Evolutionary conservation across 2,329 filamentous ascomycete genomes (phyloP), one percentile per base, ranked within the genome.

Genomic region (Biscogniauxia mediterranea): DNA sequence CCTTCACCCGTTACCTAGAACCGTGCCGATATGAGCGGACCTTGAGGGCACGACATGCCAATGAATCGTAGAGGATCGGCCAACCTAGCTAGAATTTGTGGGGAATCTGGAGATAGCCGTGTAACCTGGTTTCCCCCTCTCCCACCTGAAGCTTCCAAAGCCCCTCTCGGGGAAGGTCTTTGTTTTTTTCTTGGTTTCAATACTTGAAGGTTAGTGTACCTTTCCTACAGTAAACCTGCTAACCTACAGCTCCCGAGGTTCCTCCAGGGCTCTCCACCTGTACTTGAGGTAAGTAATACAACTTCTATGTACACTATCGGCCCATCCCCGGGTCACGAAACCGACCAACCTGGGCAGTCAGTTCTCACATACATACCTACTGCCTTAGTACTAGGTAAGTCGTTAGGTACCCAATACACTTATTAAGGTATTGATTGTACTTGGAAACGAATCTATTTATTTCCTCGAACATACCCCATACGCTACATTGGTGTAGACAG

Each of bases 111-210:
- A 56, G 55, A 56, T 51, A 56, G 42, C 55, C 55, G 25, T 56
- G 55, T 50, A 56, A 52, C 51, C 26, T 52, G 50, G 28, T 32
- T 32, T 6, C 52, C 52, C 52, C 52, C 52, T 54, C 52, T 28
- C 32, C 23, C 23, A 23, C 23, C 23, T 28, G 51, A 65, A 65
- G 56, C 61, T 63, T 54, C 62, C 61, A 51, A 65, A 65, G 52
- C 61, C 61, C 26, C 28, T 13, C 28, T 32, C 28, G 28, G 28
- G 28, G 11, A 32, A 32, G 28, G 28, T 32, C 28, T 32, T 32
- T 32, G 28, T 32, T 2, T 23, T 2, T 23, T 32, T 32, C 28
- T 32, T 4, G 28, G 28, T 32, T n/a, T n/a, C n/a, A n/a, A n/a
- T n/a, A n/a, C n/a, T n/a, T n/a, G n/a, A n/a, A n/a, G n/a, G n/a